Conservation (phyloP, 768 basidiomycete genomes). For the Mycena kentingensis region DNA sequence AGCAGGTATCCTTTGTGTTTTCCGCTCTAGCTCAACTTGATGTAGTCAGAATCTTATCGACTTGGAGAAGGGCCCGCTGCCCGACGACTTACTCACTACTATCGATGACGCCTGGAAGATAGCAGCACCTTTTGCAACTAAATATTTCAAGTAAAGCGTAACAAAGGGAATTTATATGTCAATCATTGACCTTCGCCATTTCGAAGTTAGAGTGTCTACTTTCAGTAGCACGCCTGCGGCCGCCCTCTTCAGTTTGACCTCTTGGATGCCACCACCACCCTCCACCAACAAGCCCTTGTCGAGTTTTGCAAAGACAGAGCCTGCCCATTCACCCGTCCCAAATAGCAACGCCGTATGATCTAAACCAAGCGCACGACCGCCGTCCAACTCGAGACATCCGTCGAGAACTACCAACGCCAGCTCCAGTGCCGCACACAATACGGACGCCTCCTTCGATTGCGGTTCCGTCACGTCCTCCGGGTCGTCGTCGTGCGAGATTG, state of each 20-base stretch:
- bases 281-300: constrained; percentile 64
- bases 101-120: constrained; percentile 54
- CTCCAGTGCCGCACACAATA: constrained; percentile 77
- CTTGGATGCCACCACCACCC: constrained; percentile 67
- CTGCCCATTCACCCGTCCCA: constrained; percentile 81
- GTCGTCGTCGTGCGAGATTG: constrained; percentile 46
- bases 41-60: constrained; percentile 46
- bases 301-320: constrained; percentile 59
- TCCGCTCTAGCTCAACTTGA: not conserved
- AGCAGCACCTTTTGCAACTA: constrained; percentile 42
- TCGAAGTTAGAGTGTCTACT: constrained; percentile 68
- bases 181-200: constrained; percentile 69
- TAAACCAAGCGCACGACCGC: constrained; percentile 69
- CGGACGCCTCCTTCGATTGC: constrained; percentile 63
- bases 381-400: constrained; percentile 73
- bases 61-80: constrained; percentile 59
- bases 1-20: constrained; percentile 38
- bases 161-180: no score
- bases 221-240: constrained; percentile 83
- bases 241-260: constrained; percentile 61
- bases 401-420: constrained; percentile 77
- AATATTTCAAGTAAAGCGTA: constrained; percentile 43
- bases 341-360: constrained; percentile 75
- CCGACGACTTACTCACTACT: constrained; percentile 52
- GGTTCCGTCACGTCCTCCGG: constrained; percentile 32